phyloP scores from a whole-genome alignment of 495 filamentous ascomycete species.

The Penicillium riverlandense region DNA sequence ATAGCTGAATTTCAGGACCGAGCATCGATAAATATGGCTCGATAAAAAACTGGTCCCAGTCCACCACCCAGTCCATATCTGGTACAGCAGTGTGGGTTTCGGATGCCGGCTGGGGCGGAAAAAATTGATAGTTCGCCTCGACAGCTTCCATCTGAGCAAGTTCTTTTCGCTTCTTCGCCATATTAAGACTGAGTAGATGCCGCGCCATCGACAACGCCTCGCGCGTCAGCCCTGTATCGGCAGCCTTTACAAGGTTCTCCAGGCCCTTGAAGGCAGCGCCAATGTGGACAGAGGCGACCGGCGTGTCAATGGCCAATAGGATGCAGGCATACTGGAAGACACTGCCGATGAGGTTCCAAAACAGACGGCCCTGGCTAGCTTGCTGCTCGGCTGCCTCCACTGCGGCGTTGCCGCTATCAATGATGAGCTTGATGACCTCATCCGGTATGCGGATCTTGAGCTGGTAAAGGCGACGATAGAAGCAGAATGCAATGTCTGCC shows the following conservation, averaged over 20 bases:
- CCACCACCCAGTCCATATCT: slow-evolving; percentile 14
- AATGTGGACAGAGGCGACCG: slow-evolving; percentile 15
- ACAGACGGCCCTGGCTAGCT: slow-evolving; percentile 18
- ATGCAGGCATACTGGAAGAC: slow-evolving; percentile 25
- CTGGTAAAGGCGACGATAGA: slow-evolving; percentile 27
- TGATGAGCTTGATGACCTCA: slow-evolving; percentile 12
- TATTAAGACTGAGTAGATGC: slow-evolving; percentile 20
- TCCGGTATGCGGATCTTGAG: slow-evolving; percentile 17
- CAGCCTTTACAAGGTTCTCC: slow-evolving; percentile 20
- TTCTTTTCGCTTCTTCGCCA: slow-evolving; percentile 23
- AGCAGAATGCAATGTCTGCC: slow-evolving; percentile 24
- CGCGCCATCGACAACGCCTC: slow-evolving; percentile 24
- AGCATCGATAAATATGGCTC: slow-evolving; percentile 23
- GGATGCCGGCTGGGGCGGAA: slow-evolving; percentile 4
- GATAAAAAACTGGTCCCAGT: slow-evolving; percentile 25
- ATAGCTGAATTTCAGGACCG: slow-evolving; percentile 12
- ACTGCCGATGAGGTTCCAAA: slow-evolving; percentile 28
- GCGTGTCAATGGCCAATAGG: slow-evolving; percentile 23
- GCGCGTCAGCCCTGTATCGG: slow-evolving; percentile 21
- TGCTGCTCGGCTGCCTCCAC: slow-evolving; percentile 17
- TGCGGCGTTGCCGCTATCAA: slow-evolving; percentile 18
- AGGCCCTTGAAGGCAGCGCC: slow-evolving; percentile 16
- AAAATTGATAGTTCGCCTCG: slow-evolving; percentile 15
- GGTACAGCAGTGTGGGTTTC: slow-evolving; percentile 6
- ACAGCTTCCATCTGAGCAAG: slow-evolving; percentile 22